Conservation (phyloP, 805 yeast species). For the Candida montana region DNA sequence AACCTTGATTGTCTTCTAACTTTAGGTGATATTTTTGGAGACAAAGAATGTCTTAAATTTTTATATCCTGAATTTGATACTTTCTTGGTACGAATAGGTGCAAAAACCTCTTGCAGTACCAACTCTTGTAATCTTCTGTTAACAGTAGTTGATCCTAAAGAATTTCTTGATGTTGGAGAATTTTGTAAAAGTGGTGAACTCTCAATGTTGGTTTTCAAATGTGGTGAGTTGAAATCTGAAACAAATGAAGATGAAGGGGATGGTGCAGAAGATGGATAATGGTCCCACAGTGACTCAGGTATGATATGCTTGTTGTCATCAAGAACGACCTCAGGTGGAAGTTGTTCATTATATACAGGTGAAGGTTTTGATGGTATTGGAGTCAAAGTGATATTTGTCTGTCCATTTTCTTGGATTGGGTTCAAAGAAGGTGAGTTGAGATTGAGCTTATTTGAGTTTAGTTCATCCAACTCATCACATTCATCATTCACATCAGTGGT, state of each 20-base stretch:
- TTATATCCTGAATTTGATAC: neutral
- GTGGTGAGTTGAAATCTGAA: slow-evolving; percentile 20
- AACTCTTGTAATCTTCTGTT: slow-evolving; percentile 68
- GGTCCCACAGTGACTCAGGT: slow-evolving; percentile 71
- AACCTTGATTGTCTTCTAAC: slow-evolving; percentile 15
- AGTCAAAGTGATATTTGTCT: neutral
- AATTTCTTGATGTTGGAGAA: slow-evolving; percentile 12
- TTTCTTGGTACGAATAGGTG: slow-evolving; percentile 30
- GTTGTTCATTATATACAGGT: slow-evolving; percentile 24
- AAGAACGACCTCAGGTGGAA: slow-evolving; percentile 76
- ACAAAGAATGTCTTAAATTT: slow-evolving; percentile 14
- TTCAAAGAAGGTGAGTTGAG: slow-evolving; percentile 12
- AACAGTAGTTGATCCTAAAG: slow-evolving; percentile 58
- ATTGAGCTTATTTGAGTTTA: slow-evolving; percentile 8
- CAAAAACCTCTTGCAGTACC: slow-evolving; percentile 69
- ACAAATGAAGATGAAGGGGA: slow-evolving; percentile 36
- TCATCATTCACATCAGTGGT: slow-evolving; percentile 12
- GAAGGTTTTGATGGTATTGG: slow-evolving; percentile 17
- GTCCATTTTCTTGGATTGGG: slow-evolving; percentile 15
- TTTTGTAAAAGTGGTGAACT: neutral
- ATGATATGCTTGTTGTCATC: slow-evolving; percentile 91
- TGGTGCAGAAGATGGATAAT: slow-evolving; percentile 43
- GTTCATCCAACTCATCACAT: neutral
- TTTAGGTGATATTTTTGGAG: slow-evolving; percentile 13
- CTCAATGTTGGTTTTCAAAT: neutral